These are phyloP conservation scores for Triticum timopheevii DNA, from an alignment of 176 grass and related monocot genomes.

Conservation along the genomic window DNA sequence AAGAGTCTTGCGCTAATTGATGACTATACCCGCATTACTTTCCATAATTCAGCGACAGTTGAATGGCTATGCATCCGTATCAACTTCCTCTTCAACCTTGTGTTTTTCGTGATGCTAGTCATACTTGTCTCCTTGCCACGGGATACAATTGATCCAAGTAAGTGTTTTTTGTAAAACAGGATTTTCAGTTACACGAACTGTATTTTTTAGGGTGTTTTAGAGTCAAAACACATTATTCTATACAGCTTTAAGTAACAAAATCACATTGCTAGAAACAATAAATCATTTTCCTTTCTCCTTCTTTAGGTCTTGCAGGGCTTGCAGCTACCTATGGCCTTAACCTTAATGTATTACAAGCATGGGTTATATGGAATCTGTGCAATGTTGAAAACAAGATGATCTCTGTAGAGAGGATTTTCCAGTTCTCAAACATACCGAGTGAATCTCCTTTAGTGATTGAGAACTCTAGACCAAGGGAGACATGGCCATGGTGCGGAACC, in stretches of 20 bases:
- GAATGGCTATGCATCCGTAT: conserved; percentile 91
- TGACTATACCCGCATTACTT: conserved; percentile 81
- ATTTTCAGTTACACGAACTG: background rate
- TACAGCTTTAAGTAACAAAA: background rate
- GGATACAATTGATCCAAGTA: conserved; percentile 75
- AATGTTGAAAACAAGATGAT: conserved; percentile 98
- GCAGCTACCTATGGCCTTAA: conserved; percentile 85
- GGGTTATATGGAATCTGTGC: conserved; percentile 94
- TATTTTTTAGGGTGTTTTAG: background rate
- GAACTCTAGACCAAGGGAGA: conserved; percentile 48
- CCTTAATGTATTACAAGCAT: conserved; percentile 86
- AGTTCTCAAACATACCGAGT: conserved; percentile 67
- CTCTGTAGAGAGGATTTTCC: conserved; percentile 93
- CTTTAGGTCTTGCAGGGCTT: conserved; percentile 77
- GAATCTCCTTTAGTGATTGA: conserved; percentile 67
- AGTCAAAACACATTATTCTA: background rate
- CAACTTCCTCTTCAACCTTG: conserved; percentile 88
- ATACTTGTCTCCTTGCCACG: conserved; percentile 72
- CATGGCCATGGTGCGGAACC: conserved; percentile 67
- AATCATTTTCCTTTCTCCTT: conserved; percentile 16
- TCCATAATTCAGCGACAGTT: conserved; percentile 86
- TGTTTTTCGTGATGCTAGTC: conserved; percentile 69
- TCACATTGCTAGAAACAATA: background rate
- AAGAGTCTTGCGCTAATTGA: conserved; percentile 67
- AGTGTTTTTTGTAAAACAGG: conserved; percentile 12